Percentiles rank a stretch among this genome's conserved stretches.
Evolutionary conservation across 2,329 filamentous ascomycete species (phyloP).

Genomic region (Aspergillus pseudoviridinutans): DNA sequence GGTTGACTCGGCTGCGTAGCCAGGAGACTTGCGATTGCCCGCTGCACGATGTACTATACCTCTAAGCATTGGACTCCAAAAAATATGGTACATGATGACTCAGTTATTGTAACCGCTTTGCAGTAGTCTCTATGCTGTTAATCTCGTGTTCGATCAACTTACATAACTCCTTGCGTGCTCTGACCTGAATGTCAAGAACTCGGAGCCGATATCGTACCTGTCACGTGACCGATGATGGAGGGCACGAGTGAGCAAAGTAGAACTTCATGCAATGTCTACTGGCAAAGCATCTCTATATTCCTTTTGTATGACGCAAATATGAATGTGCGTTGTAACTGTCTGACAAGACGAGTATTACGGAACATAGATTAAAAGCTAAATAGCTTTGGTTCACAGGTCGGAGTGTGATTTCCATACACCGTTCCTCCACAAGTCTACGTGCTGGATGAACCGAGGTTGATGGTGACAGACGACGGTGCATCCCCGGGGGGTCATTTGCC

Average conservation of each 20-base stretch:
- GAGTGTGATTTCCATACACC: not conserved
- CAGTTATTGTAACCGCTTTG: not conserved
- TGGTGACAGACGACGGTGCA: not conserved
- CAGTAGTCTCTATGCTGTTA: not conserved
- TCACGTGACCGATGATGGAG: not conserved
- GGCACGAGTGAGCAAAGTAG: not conserved
- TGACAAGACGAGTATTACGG: not conserved
- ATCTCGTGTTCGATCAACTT: not conserved
- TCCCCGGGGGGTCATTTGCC: slow-evolving; percentile 13
- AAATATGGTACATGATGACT: not conserved
- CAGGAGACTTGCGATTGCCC: not conserved
- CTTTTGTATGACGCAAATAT: not conserved
- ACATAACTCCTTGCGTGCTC: not conserved
- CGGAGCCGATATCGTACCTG: not conserved
- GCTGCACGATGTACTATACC: not conserved
- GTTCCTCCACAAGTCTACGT: not conserved
- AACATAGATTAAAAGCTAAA: not conserved
- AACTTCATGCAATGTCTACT: not conserved
- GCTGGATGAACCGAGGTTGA: slow-evolving; percentile 6
- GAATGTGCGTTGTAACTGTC: not conserved
- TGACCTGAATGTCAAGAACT: too few relatives aligned
- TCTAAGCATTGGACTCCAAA: not conserved
- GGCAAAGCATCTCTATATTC: not conserved
- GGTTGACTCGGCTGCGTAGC: not conserved
- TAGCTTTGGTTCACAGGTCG: not conserved